Base-by-base conservation (phyloP, 805 yeast species). In the Pichia exigua region DNA sequence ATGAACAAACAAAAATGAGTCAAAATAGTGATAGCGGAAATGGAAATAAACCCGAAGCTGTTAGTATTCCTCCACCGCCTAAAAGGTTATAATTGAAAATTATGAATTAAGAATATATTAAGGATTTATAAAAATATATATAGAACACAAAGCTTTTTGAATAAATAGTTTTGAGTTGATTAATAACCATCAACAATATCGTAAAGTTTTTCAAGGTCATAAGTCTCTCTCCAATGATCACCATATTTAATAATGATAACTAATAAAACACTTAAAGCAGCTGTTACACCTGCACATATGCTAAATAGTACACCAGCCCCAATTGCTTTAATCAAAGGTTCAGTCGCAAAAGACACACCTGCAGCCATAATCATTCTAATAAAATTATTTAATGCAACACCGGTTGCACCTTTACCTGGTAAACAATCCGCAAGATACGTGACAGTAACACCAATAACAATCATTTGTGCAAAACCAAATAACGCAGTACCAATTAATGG, bases 381-480 rank as follows among this genome's bases (percentile, higher is more conserved):
- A 51, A 88, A 74, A 62, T 88, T 89, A 61, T 86, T 88, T 47
- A 89, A 65, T 0, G 96, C 95, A 46, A 88, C 87, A 0, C 95
- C 96, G 0, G 95, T 85, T 15, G 96, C 91, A 42, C 96, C 95
- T 59, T 83, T 76, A 0, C 95, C 95, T 0, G 96, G 96, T 44
- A 89, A 72, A 1, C 89, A 80, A 61, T 88, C 96, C 1, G 88
- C 90, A 51, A 88, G 69, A 61, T 87, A 89, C 0, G 96, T 87
- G 3, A 84, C 78, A 0, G 89, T 84, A 10, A 87, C 80, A 3
- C 95, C 94, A 58, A 87, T 87, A 4, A 86, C 79, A 67, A 87
- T 79, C 94, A 88, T 85, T 35, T 87, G 81, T 0, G 92, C 87
- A 62, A 84, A 81, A 0, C 96, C 96, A 65, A 83, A 87, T 8